Percentiles rank a stretch among this genome's conserved stretches.
These are phyloP conservation scores for Solanum sejunctum DNA, from an alignment of 257 asterid species.

Conservation along the genomic window DNA sequence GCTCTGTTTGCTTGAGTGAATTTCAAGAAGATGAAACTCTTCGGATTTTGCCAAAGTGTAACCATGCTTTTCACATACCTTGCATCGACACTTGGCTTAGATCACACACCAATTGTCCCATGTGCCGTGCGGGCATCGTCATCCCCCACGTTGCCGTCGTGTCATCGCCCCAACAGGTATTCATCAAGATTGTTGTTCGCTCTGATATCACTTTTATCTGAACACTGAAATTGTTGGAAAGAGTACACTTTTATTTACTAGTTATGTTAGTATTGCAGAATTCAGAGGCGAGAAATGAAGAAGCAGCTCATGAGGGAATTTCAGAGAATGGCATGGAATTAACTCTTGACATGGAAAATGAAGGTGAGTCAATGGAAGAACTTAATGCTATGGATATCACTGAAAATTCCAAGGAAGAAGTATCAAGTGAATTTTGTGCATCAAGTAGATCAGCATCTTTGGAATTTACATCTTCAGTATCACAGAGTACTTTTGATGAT, in stretches of 20 bases:
- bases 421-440: slow-evolving; percentile 17
- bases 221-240: neutral
- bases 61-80: slow-evolving; percentile 67
- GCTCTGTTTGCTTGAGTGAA: slow-evolving; percentile 71
- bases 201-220: neutral
- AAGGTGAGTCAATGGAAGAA: neutral
- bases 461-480: neutral
- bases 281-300: neutral
- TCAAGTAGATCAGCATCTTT: slow-evolving; percentile 33
- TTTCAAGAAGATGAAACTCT: slow-evolving; percentile 61
- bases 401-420: neutral
- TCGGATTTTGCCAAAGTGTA: slow-evolving; percentile 60
- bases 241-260: neutral
- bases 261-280: neutral
- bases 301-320: neutral
- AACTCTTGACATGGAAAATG: slow-evolving; percentile 10
- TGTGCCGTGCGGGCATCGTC: slow-evolving; percentile 61
- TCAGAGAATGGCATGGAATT: slow-evolving; percentile 8
- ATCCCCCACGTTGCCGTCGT: neutral
- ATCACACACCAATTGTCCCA: slow-evolving; percentile 72
- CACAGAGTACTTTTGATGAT: neutral
- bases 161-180: neutral
- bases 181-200: too few relatives aligned
- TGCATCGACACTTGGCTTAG: slow-evolving; percentile 89
- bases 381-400: neutral